Base-by-base conservation (phyloP, 2,329 filamentous ascomycete genomes). In the Periconia sp. region DNA sequence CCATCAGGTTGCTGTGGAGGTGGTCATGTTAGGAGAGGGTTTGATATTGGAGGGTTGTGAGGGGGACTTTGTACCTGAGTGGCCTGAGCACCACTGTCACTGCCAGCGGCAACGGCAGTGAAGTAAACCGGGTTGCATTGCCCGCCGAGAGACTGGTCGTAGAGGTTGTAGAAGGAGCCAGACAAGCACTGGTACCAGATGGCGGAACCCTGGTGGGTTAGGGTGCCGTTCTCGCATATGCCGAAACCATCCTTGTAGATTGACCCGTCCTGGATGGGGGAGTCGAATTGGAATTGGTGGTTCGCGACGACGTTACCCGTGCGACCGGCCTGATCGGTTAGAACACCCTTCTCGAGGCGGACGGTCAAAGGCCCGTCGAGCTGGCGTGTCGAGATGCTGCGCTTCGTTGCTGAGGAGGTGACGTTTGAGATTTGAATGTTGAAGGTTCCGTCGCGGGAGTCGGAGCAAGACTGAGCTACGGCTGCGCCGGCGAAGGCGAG, bases 301-400 rank as follows among this genome's bases (percentile, higher is more conserved):
- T 93, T 94, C 72, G 83, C 77, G 14, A 88, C 90, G 64, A 95
- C 90, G 76, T 92, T 92, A 6, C 89, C 91, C 40, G 81, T 90
- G 57, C 91, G 87, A 46, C 79, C 81, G 57, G 85, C 71, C 41
- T 80, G 74, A 61, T 95, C 91, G 37, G 75, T 85, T 53, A 93
- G 79, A 40, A 86, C 71, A 56, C 89, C 86, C 52, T 86, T 77
- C 30, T 77, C 62, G 43, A 95, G 83, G 11, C 76, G 82, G 54
- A 91, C 70, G 17, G 82, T 81, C 17, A 94, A 81, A 37, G 81
- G 76, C 5, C 68, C 68, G 49, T 62, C 49, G 41, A 65, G 62
- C 59, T 71, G 69, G 40, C 69, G 69, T 41, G 52, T 55, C 48
- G 59, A 58, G 44, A 70, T 55, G 33, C 56, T 58, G 20, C 68